Conservation (phyloP, 495 filamentous ascomycete species). For the Daldinia vernicosa region DNA sequence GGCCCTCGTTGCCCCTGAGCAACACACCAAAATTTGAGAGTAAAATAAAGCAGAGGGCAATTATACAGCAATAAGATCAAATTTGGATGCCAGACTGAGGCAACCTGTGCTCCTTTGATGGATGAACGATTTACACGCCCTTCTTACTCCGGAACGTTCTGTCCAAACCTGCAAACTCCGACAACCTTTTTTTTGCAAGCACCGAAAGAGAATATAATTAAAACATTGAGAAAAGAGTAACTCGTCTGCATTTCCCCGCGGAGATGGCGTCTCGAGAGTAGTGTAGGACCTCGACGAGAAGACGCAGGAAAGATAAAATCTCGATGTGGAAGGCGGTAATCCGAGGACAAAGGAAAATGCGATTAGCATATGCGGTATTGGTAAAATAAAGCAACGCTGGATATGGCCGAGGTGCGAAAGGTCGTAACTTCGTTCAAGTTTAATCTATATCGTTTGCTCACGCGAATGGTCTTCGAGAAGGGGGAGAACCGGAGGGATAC, state of each 20-base stretch:
- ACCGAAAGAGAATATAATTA: conserved; percentile 25
- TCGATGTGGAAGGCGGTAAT: conserved; percentile 19
- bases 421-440: conserved; percentile 40
- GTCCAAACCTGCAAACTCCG: conserved; percentile 47
- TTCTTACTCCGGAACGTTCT: conserved; percentile 40
- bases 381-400: conserved; percentile 36
- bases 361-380: conserved; percentile 31
- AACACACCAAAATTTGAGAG: conserved; percentile 9
- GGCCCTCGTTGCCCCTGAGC: conserved; percentile 12
- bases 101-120: conserved; percentile 23
- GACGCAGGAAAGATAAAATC: conserved; percentile 8
- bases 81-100: conserved; percentile 14
- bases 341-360: conserved; percentile 40
- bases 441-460: conserved; percentile 38
- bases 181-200: conserved; percentile 30
- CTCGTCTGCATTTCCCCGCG: conserved; percentile 6
- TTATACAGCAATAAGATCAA: conserved; percentile 41
- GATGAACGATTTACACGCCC: conserved; percentile 26
- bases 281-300: conserved; percentile 1
- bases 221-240: conserved; percentile 23
- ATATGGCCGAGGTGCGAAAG: conserved; percentile 27
- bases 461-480: conserved; percentile 19
- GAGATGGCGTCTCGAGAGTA: conserved; percentile 12
- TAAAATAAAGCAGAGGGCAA: conserved; percentile 29
- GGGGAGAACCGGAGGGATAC: conserved; percentile 20